Base-by-base conservation (phyloP, 345 rosid species). In the Iberis pinnata region DNA sequence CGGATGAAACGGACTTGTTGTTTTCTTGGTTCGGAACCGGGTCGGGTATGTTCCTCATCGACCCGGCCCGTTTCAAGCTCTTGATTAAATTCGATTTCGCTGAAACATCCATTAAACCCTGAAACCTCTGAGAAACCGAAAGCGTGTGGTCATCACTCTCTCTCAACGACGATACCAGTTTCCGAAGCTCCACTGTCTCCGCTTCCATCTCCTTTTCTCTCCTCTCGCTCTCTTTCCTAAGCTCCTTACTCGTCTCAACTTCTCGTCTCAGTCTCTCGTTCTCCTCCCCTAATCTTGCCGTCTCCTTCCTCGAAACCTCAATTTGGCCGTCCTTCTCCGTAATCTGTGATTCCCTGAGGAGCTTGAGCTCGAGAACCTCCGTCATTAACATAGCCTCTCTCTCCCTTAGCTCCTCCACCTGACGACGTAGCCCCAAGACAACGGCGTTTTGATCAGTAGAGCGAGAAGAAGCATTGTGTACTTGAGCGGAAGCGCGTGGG, bases 401-500 rank as follows among this genome's bases (percentile, higher is more conserved):
- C 13, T 83, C 90, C 0, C 86, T 80, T 14, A 92, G 86, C 50
- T 83, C 76, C 36, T 92, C 99, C 2, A 92, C 82, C 14, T 81
- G 71, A 9, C 81, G 82, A 39, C 82, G 75, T 2, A 92, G 90
- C 41, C 88, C 99, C 0, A 77, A 12, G 2, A 80, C 76, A 64
- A 35, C 4, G 4, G 10, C 46, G 35, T 78, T 96, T 6, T 88
- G 95, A 0, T 83, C 85, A 36, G 95, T 2, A 6, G 3, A 22
- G 25, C 25, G 58, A 27, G 61, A 27, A 15, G 67, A 43, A 10
- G 70, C 95, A 19, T 46, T 12, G 83, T 86, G 98, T 46, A 92
- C 97, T 60, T 92, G 97, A 8, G 97, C 86, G 6, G 97, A 88
- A 47, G 98, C 65, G 43, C 97, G 95, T 5, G 98, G 98, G 81